Conservation (phyloP, 2,329 filamentous ascomycete species). For the Knufia petricola region DNA sequence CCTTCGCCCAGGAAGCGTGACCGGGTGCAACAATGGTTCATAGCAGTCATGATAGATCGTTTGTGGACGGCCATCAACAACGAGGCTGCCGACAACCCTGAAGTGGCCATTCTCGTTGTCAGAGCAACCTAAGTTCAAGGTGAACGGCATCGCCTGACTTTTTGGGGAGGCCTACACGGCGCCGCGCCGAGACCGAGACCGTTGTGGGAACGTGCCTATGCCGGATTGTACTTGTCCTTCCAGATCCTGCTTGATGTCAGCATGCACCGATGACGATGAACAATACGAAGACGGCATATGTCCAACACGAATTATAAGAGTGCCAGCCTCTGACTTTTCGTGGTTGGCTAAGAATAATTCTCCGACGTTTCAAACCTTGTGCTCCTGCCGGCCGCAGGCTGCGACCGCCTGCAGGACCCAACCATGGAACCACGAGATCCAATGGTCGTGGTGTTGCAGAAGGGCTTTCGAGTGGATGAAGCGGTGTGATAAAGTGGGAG, state of each 20-base stretch:
- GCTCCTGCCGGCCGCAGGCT: neutral
- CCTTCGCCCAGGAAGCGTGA: no score
- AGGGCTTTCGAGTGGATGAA: neutral
- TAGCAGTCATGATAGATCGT: neutral
- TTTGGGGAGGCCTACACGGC: neutral
- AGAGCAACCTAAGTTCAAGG: neutral
- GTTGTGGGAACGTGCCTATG: conserved; percentile 24
- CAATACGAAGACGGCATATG: neutral
- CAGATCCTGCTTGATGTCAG: conserved; percentile 61
- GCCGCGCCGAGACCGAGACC: neutral
- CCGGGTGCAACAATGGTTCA: neutral
- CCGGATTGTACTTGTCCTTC: conserved; percentile 83
- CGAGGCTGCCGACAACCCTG: neutral
- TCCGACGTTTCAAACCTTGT: neutral
- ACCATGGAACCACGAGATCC: neutral
- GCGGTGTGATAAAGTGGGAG: conserved; percentile 7
- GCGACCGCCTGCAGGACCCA: neutral
- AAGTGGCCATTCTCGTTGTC: neutral
- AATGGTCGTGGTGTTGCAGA: neutral
- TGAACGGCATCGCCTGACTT: neutral
- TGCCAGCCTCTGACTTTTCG: conserved; percentile 3
- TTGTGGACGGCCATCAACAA: neutral
- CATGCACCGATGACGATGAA: neutral
- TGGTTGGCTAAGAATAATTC: conserved; percentile 5
- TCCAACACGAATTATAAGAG: neutral